Percentiles rank a stretch among this genome's conserved stretches.
Conservation (phyloP, 129 eudicot genomes). For the Deinandra increscens region DNA sequence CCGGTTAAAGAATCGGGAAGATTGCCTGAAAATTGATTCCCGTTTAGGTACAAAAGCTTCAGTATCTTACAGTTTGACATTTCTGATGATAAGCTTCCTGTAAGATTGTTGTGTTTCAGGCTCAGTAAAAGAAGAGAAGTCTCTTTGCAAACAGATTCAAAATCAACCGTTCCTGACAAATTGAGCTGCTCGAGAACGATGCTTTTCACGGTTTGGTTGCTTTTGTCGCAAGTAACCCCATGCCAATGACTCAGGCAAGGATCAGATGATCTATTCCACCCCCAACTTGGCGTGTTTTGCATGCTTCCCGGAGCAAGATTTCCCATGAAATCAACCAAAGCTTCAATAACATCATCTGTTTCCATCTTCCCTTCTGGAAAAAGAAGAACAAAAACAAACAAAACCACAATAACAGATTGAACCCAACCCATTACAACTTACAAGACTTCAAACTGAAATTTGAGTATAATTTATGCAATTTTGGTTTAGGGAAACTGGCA, state of each 20-base stretch:
- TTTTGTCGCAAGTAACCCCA: slow-evolving; percentile 47
- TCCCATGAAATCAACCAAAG: slow-evolving; percentile 52
- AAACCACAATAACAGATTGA: slow-evolving; percentile 22
- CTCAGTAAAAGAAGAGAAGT: slow-evolving; percentile 44
- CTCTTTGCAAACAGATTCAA: slow-evolving; percentile 45
- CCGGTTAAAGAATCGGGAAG: slow-evolving; percentile 46
- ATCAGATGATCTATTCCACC: slow-evolving; percentile 65
- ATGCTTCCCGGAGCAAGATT: slow-evolving; percentile 41
- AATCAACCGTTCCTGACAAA: slow-evolving; percentile 57
- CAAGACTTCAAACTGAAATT: not conserved
- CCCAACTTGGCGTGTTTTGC: slow-evolving; percentile 32
- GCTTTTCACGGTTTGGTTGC: slow-evolving; percentile 33
- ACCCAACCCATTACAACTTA: slow-evolving; percentile 42
- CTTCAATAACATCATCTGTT: slow-evolving; percentile 32
- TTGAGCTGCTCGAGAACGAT: slow-evolving; percentile 55
- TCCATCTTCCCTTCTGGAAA: slow-evolving; percentile 38
- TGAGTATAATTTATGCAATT: slow-evolving; percentile 7
- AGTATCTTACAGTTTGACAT: slow-evolving; percentile 54
- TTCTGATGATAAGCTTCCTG: slow-evolving; percentile 46
- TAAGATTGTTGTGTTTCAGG: slow-evolving; percentile 52
- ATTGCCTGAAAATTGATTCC: slow-evolving; percentile 47
- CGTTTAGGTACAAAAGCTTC: slow-evolving; percentile 48
- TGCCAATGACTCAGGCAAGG: slow-evolving; percentile 57
- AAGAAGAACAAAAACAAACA: slow-evolving; percentile 31
- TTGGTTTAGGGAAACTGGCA: slow-evolving; percentile 14